Evolutionary conservation across 768 basidiomycete species (phyloP), one percentile per base, ranked within the genome.

Genomic region (Lactifluus subvellereus): DNA sequence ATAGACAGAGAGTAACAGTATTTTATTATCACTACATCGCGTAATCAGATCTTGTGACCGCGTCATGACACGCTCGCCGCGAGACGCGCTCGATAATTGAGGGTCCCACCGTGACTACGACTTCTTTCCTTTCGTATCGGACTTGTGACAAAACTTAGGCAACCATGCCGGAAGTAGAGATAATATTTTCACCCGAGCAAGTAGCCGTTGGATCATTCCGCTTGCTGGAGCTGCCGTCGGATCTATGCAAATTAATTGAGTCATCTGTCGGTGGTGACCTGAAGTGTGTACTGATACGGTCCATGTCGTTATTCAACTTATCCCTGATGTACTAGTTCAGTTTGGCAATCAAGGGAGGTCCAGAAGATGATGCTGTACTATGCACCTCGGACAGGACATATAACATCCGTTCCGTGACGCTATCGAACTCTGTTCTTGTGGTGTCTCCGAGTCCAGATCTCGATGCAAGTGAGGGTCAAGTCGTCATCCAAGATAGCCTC

Each of bases 381-480:
- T 98, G 96, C 72, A 96, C 94, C 0, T 68, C 78, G 0, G 80
- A 86, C 61, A 85, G 82, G 71, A 98, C 96, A 0, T 99, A 88
- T 71, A 71, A 82, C 2, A 76, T 98, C 32, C 86, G 95, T 59
- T 89, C 94, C 0, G 87, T 98, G n/a, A 80, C 81, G 9, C 77
- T 97, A 52, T 97, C 94, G 18, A 98, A 98, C 73, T 87, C 93
- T 0, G 75, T 95, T 38, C 77, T 94, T 13, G 82, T 98, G 49
- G 78, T 89, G 85, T 85, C 3, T 77, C 84, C 18, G 75, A 78
- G 33, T 33, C 65, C 60, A 16, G 62, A 62, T 18, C 69, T 72
- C 7, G 71, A 69, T n/a, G 67, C 72, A 18, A 68, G 72, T 2
- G 71, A 75, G 20, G 77, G 81, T 50, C 74, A 76, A 1, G 77